These are phyloP conservation scores for Waltergamsia citrina DNA, from an alignment of 2,329 filamentous ascomycete genomes.

Conservation along the genomic window DNA sequence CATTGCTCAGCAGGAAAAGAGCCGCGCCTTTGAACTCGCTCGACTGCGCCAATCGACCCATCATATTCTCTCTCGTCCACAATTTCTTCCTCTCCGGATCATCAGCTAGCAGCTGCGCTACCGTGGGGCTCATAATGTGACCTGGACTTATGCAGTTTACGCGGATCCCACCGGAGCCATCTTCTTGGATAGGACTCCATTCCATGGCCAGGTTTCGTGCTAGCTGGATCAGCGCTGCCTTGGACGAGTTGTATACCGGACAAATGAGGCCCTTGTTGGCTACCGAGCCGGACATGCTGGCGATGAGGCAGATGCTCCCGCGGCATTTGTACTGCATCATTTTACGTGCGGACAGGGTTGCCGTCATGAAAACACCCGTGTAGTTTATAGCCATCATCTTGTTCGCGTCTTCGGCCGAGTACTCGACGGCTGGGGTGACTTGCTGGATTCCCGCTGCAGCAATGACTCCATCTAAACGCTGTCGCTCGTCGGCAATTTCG, in stretches of 20 bases:
- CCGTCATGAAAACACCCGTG: constrained; percentile 61
- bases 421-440: constrained; percentile 58
- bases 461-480: constrained; percentile 58
- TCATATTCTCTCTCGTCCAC: constrained; percentile 69
- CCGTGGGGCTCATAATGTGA: constrained; percentile 64
- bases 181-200: constrained; percentile 38
- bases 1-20: constrained; percentile 51
- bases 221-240: constrained; percentile 56
- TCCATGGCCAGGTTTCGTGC: constrained; percentile 53
- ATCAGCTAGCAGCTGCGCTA: constrained; percentile 58
- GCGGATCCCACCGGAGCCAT: constrained; percentile 44
- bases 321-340: constrained; percentile 40
- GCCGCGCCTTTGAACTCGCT: constrained; percentile 52
- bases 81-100: constrained; percentile 48
- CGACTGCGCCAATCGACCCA: constrained; percentile 48
- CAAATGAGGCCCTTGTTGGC: constrained; percentile 53
- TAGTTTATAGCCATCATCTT: constrained; percentile 63
- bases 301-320: constrained; percentile 48
- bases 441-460: constrained; percentile 62
- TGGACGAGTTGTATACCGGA: constrained; percentile 57
- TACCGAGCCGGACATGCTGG: constrained; percentile 44
- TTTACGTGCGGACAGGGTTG: constrained; percentile 59
- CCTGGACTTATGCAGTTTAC: constrained; percentile 63
- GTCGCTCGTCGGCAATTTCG: constrained; percentile 49
- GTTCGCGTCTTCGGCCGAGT: constrained; percentile 44